A percentile compares a stretch with the other conserved stretches of the same genome.
These are phyloP conservation scores for Lagerstroemia speciosa DNA, from an alignment of 345 rosid genomes.

Conservation along the genomic window DNA sequence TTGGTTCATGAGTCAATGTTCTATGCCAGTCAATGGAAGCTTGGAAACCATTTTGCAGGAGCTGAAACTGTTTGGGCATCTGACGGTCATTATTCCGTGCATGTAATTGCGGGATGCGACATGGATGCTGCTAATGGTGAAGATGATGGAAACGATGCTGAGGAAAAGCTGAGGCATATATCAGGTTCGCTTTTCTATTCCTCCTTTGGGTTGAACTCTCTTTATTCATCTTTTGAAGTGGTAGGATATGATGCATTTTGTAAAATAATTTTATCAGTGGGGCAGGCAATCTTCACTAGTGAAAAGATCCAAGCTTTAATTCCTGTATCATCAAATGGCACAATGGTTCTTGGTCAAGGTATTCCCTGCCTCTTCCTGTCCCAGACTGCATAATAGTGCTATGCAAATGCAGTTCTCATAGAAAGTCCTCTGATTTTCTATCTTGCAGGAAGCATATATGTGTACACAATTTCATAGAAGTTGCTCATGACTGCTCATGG, in stretches of 20 bases:
- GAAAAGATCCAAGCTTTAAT: slow-evolving; percentile 57
- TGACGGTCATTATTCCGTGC: slow-evolving; percentile 56
- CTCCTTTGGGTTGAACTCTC: background rate
- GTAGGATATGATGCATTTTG: background rate
- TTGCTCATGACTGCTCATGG: background rate
- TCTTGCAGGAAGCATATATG: slow-evolving; percentile 50
- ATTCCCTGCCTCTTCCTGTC: slow-evolving; percentile 6
- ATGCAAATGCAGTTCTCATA: background rate
- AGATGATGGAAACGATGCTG: slow-evolving; percentile 29
- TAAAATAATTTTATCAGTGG: background rate
- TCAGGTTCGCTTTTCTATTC: slow-evolving; percentile 29
- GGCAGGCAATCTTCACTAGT: slow-evolving; percentile 42
- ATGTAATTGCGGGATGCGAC: slow-evolving; percentile 33
- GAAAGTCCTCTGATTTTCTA: slow-evolving; percentile 5
- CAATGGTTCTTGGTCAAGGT: slow-evolving; percentile 72
- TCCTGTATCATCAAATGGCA: slow-evolving; percentile 41
- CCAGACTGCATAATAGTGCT: background rate
- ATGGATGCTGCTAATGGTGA: slow-evolving; percentile 27
- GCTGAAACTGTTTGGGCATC: slow-evolving; percentile 57
- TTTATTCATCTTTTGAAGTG: background rate
- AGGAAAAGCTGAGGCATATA: slow-evolving; percentile 25
- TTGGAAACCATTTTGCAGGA: slow-evolving; percentile 33
- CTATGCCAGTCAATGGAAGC: background rate
- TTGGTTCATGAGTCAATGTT: background rate
- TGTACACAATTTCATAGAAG: slow-evolving; percentile 50